Evolutionary conservation across 106 monocot genomes (phyloP).

Genomic region (Phalaenopsis aphrodite): DNA sequence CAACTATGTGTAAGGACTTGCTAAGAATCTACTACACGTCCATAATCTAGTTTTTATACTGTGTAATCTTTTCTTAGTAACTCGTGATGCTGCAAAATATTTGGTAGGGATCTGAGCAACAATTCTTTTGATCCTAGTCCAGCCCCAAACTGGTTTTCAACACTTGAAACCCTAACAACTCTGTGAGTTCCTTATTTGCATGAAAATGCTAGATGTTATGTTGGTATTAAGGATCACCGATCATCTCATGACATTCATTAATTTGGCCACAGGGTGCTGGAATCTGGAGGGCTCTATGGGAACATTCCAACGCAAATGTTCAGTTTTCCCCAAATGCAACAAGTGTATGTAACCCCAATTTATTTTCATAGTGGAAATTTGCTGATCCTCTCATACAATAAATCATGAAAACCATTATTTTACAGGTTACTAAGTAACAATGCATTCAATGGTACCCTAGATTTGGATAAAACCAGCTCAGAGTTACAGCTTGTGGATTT

Average conservation of each 20-base stretch:
- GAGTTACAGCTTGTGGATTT: not conserved
- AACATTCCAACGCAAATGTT: conserved; percentile 40
- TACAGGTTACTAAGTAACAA: conserved; percentile 39
- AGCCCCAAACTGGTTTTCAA: conserved; percentile 51
- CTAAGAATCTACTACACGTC: not conserved
- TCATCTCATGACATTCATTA: not conserved
- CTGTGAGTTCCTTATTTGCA: conserved; percentile 30
- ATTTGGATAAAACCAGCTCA: conserved; percentile 22
- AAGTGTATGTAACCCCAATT: conserved; percentile 31
- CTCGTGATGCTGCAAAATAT: not conserved
- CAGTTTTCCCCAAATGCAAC: conserved; percentile 33
- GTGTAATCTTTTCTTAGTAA: too few species aligned
- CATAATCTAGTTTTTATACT: not conserved
- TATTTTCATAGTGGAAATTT: not conserved
- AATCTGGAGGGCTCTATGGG: conserved; percentile 38
- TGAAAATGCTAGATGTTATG: not conserved
- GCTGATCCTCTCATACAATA: not conserved
- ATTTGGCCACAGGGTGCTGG: conserved; percentile 26
- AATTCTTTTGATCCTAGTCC: conserved; percentile 47
- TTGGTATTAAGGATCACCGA: not conserved
- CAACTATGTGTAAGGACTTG: conserved; percentile 55
- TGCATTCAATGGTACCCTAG: conserved; percentile 37
- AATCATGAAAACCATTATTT: not conserved
- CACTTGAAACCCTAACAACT: conserved; percentile 25
- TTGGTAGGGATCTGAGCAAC: conserved; percentile 71